Evolutionary conservation across 169 alveolate genomes (phyloP).

Genomic region (Eimeria praecox): DNA sequence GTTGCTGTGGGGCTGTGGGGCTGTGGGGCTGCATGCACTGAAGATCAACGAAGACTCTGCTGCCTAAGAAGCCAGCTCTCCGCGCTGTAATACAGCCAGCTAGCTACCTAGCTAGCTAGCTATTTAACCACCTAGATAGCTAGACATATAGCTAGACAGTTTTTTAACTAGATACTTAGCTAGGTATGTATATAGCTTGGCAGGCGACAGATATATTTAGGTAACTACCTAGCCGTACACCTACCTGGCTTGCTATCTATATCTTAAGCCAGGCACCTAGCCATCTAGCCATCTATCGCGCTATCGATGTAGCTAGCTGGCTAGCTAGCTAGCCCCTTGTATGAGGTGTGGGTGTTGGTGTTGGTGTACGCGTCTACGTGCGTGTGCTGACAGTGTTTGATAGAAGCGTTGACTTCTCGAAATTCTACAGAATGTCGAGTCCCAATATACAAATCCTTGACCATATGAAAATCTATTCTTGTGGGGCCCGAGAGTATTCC

Average conservation of each 20-base stretch:
- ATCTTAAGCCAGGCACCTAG: too few relatives aligned
- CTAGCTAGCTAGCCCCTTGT: too few relatives aligned
- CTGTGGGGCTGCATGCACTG: background rate
- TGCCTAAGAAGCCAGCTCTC: background rate
- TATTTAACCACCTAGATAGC: background rate
- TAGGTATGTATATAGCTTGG: too few relatives aligned
- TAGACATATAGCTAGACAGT: background rate
- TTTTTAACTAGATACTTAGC: too few relatives aligned
- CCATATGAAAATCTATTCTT: slow-evolving; percentile 21
- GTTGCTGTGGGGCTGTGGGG: too few relatives aligned
- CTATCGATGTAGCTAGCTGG: too few relatives aligned
- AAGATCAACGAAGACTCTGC: background rate
- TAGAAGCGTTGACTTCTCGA: slow-evolving; percentile 36
- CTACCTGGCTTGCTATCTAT: too few relatives aligned
- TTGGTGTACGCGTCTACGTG: too few relatives aligned
- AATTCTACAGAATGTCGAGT: slow-evolving; percentile 58
- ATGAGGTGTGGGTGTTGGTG: too few relatives aligned
- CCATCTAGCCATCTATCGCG: too few relatives aligned
- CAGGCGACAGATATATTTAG: too few relatives aligned
- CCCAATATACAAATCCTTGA: slow-evolving; percentile 69
- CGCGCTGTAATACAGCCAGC: background rate
- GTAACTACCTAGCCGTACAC: too few relatives aligned
- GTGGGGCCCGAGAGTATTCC: background rate
- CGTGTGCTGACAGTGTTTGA: slow-evolving; percentile 67
- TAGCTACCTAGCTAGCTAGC: background rate